Percentiles rank a stretch among this genome's conserved stretches.
Conservation (phyloP, 2,329 filamentous ascomycete genomes). For the Paecilomyces sp. region DNA sequence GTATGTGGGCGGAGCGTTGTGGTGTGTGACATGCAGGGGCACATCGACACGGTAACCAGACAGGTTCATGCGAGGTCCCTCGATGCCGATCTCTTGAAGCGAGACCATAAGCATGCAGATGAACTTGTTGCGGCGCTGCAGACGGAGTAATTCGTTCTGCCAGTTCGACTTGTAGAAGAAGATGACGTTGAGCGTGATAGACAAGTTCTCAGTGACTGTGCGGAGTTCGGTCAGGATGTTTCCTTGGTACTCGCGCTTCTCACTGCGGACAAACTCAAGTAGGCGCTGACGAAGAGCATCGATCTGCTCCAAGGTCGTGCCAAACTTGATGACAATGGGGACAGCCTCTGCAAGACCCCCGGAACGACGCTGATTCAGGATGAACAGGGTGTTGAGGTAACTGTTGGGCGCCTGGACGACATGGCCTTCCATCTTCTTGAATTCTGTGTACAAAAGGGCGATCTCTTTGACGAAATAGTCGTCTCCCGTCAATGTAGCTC, state of each 20-base stretch:
- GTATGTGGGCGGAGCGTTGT: conserved; percentile 39
- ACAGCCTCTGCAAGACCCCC: conserved; percentile 82
- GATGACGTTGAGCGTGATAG: conserved; percentile 81
- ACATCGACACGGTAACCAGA: conserved; percentile 61
- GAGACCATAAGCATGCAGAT: conserved; percentile 84
- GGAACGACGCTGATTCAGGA: conserved; percentile 87
- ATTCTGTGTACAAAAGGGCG: conserved; percentile 86
- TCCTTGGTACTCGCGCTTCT: conserved; percentile 83
- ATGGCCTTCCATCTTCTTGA: conserved; percentile 98
- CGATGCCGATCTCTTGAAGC: conserved; percentile 76
- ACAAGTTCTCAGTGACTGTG: conserved; percentile 73
- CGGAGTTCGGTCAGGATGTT: conserved; percentile 82
- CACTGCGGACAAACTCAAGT: conserved; percentile 70
- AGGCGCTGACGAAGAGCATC: conserved; percentile 73
- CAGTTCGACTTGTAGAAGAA: conserved; percentile 98
- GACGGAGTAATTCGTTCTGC: conserved; percentile 87
- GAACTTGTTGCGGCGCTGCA: conserved; percentile 89
- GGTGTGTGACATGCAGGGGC: conserved; percentile 57
- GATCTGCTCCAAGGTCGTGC: conserved; percentile 75
- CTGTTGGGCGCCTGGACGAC: conserved; percentile 95
- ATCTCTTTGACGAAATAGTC: conserved; percentile 97
- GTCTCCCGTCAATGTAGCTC: conserved; percentile 68
- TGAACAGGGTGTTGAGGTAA: conserved; percentile 85
- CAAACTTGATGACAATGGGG: conserved; percentile 78
- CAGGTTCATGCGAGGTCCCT: conserved; percentile 69